Base-by-base conservation (phyloP, 192 early-diverging fungal species). In the Backusella luteola region DNA sequence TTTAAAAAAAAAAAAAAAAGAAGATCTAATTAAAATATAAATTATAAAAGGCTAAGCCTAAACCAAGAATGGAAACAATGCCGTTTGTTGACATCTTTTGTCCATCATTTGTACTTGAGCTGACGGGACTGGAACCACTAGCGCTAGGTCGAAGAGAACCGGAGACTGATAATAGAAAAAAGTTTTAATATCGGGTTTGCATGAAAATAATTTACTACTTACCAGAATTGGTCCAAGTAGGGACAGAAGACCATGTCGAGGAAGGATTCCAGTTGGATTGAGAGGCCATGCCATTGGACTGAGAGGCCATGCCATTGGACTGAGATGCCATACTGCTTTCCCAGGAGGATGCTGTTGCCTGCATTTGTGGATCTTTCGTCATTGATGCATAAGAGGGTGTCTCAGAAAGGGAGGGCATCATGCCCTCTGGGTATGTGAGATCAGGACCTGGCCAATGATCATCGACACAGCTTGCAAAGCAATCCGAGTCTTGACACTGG, bases 391-490 rank as follows among this genome's bases (percentile, higher is more conserved):
- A 19, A 68, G 35, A 68, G 5, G 67, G 67, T 35, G 67, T 19
- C 21, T 68, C 35, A 68, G 67, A 68, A 68, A 4, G 34, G 15
- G 67, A 36, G 29, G 35, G 7, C 4, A 34, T 26, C 26, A 17
- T 26, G 0, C 23, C 68, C 19, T 42, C 9, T 34, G 71, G 42
- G 34, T 66, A 72, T 8, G 17, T 72, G 32, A 44, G 70, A 52
- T 72, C 70, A 32, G 39, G 41, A 34, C 63, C 63, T 26, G 74
- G 74, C 74, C 74, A 75, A n/a, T 75, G 66, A 34, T 75, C 67
- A 11, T 66, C 38, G 4, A 75, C 41, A 67, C 74, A 75, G 23
- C 41, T 67, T 19, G 66, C 67, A 32, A 67, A 75, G 23, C 74
- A 75, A n/a, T 17, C 29, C 26, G 66, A 39, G 1, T 66, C 38